Evolutionary conservation across 441 rosid species (phyloP), one percentile per base, ranked within the genome.

Genomic region (Populus hybrid): DNA sequence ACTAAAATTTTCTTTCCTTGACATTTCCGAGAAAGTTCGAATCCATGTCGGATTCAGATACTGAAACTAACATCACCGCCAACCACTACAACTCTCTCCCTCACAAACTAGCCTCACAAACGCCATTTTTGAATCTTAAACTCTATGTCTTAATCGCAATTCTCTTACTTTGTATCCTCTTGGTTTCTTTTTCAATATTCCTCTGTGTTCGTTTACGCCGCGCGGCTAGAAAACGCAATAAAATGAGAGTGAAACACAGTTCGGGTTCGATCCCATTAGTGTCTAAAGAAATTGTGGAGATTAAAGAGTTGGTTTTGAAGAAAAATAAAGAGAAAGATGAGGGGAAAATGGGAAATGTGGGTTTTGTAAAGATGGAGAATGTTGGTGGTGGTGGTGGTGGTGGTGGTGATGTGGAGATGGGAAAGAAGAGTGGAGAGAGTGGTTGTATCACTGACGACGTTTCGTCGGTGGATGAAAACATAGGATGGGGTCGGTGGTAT

Each of bases 401-500:
- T 32, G 76, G 32, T 42, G 77, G 32, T 65, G 81, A 21, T 68
- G 64, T 35, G 72, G 36, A 61, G 20, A 71, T 64, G 79, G 23
- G 53, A 77, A 76, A 64, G 75, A 76, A 61, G 67, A 74, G 86
- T 21, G 85, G 75, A 21, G 86, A 77, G 40, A 85, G 86, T 30
- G 94, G 86, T 69, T 85, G 86, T 69, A 81, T 84, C 61, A 76
- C 83, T 74, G 73, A 82, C 75, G 99, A 88, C 77, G 89, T 80
- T 80, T 87, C 89, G 75, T 80, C 74, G 69, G 90, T 83, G 76
- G 89, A 77, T 20, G 85, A 77, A 74, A 89, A 90, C 67, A 87
- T 91, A 30, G 98, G 99, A 1, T 95, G 99, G 99, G 99, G 99
- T 11, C 84, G 92, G 71, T 93, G 97, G 99, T 93, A 91, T 72